A percentile compares a stretch with the other conserved stretches of the same genome.
phyloP scores from a whole-genome alignment of 108 stramenopile genomes.

The Heterococcus sp. region DNA sequence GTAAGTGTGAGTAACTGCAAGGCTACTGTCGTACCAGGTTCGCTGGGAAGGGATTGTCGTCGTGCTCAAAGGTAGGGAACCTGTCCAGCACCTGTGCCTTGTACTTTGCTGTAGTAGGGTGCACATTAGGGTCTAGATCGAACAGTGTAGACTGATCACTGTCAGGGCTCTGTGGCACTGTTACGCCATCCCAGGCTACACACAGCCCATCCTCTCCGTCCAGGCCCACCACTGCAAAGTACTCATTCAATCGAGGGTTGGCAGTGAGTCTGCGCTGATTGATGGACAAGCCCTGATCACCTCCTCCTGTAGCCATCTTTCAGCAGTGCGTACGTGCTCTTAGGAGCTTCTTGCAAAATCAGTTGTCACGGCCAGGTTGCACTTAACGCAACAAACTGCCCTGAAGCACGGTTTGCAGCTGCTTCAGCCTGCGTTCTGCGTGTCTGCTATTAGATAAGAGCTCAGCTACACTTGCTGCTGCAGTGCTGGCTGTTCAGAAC shows the following conservation, averaged over 20 bases:
- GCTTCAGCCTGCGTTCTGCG: neutral
- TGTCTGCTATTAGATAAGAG: neutral
- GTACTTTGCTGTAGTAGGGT: conserved; percentile 2
- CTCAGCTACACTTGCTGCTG: neutral
- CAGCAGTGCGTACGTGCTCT: neutral
- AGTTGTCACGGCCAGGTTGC: neutral
- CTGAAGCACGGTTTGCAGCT: neutral
- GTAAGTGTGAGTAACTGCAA: no score
- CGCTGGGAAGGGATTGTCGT: conserved; percentile 26
- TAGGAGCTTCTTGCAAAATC: neutral
- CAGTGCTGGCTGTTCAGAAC: neutral
- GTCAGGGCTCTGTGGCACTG: no score
- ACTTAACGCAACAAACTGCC: neutral
- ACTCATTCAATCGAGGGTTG: conserved; percentile 33
- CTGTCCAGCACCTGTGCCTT: conserved; percentile 28
- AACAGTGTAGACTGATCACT: no score
- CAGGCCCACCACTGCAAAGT: conserved; percentile 42
- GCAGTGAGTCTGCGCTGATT: conserved; percentile 27
- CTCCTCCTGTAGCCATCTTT: neutral
- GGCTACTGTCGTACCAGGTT: no score
- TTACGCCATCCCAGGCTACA: neutral
- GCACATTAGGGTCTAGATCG: neutral
- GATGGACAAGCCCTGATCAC: conserved; percentile 14
- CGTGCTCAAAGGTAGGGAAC: conserved; percentile 32
- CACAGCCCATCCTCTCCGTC: conserved; percentile 9